A percentile compares a stretch with the other conserved stretches of the same genome.
phyloP scores from a whole-genome alignment of 2,329 filamentous ascomycete genomes.

The Epicoccum sorghinum region DNA sequence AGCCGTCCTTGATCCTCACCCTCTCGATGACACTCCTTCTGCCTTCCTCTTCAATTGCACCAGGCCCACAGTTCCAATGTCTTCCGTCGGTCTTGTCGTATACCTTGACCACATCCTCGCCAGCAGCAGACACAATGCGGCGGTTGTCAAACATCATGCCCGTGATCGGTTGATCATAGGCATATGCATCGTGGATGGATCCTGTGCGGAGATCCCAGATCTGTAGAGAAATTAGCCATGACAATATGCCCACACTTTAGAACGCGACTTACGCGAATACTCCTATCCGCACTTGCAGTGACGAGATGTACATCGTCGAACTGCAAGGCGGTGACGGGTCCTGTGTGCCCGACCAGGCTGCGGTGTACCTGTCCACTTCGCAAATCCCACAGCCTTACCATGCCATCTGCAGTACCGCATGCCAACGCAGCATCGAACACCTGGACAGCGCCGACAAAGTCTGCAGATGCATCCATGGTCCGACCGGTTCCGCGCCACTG shows the following conservation, averaged over 20 bases:
- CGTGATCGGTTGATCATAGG: slow-evolving; percentile 89
- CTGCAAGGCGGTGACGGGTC: slow-evolving; percentile 89
- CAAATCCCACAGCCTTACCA: slow-evolving; percentile 96
- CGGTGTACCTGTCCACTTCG: slow-evolving; percentile 96
- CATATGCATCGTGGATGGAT: slow-evolving; percentile 93
- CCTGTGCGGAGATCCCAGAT: slow-evolving; percentile 99
- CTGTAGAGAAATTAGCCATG: slow-evolving; percentile 53
- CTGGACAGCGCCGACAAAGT: slow-evolving; percentile 93
- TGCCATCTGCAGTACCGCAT: slow-evolving; percentile 95
- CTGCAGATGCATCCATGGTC: slow-evolving; percentile 70
- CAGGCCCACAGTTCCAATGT: slow-evolving; percentile 95
- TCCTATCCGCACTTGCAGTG: slow-evolving; percentile 89
- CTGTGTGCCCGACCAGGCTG: slow-evolving; percentile 93
- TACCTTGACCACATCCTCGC: slow-evolving; percentile 93
- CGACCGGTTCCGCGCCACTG: slow-evolving; percentile 77
- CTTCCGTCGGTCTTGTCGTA: slow-evolving; percentile 96
- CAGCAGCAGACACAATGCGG: slow-evolving; percentile 86
- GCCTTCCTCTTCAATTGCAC: slow-evolving; percentile 71
- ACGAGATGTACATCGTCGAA: slow-evolving; percentile 96
- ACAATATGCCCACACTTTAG: no score
- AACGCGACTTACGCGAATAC: slow-evolving; percentile 77
- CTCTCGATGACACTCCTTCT: slow-evolving; percentile 68
- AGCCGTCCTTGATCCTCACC: slow-evolving; percentile 91
- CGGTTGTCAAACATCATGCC: slow-evolving; percentile 97
- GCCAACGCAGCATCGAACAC: slow-evolving; percentile 95